phyloP scores from a whole-genome alignment of 495 filamentous ascomycete genomes.

The Neurospora africana region DNA sequence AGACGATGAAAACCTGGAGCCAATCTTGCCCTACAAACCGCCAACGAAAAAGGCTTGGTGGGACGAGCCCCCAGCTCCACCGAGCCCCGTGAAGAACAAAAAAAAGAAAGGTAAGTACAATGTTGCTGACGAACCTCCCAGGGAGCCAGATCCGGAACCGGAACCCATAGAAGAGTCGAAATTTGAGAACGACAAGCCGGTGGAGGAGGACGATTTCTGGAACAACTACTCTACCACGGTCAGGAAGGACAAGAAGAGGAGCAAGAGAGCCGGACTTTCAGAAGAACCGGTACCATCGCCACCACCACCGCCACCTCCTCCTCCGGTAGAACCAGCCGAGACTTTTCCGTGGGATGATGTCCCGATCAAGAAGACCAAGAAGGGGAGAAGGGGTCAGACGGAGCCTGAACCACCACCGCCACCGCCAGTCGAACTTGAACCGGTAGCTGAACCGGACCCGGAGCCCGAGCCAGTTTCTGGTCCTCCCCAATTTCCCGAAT shows the following conservation, averaged over 20 bases:
- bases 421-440: conserved; percentile 14
- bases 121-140: conserved; percentile 5
- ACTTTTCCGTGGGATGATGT: not conserved
- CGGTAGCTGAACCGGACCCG: conserved; percentile 15
- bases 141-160: conserved; percentile 11
- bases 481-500: not conserved
- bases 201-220: conserved; percentile 15
- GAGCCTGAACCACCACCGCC: conserved; percentile 7
- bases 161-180: conserved; percentile 14
- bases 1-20: not conserved
- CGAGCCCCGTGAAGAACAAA: conserved; percentile 10
- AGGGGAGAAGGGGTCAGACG: conserved; percentile 16
- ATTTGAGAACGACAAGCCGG: conserved; percentile 17
- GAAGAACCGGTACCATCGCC: not conserved
- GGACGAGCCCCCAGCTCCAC: not conserved
- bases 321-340: not conserved
- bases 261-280: conserved; percentile 1
- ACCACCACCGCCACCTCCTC: not conserved
- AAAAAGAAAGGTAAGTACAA: conserved; percentile 16
- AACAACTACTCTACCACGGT: not conserved
- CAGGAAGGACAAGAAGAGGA: conserved; percentile 9
- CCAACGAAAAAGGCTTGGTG: conserved; percentile 1
- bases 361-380: conserved; percentile 2
- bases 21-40: not conserved
- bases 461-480: conserved; percentile 11